Evolutionary conservation across 23 red algal species (phyloP), one percentile per base, ranked within the genome.

Genomic region (Cyanidium caldarium): DNA sequence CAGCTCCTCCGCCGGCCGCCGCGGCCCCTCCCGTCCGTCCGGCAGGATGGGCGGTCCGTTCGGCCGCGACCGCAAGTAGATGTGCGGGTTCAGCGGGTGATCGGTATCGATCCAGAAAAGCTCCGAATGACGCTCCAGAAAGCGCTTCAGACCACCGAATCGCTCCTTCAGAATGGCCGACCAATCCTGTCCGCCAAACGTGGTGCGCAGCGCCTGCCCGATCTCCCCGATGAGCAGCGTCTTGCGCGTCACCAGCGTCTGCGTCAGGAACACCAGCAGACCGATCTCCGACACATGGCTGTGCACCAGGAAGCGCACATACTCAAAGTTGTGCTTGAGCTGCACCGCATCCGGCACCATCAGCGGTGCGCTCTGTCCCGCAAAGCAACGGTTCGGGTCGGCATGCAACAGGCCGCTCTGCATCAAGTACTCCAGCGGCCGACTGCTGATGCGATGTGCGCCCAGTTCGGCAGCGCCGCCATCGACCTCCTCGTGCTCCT

Each of bases 81-180:
- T 69, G 41, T 80, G 77, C 15, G 77, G 77, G 40, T 80, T 80
- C 34, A 80, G 66, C 21, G 77, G 77, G 58, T 80, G 77, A 40
- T 80, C 77, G 2, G 23, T 45, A 20, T 80, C 77, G 2, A 80
- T 65, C n/a, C 37, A 36, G 56, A 80, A 80, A 1, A 80, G 37
- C 16, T 80, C 77, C 1, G 66, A 43, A 42, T 80, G 65, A 10
- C 58, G 37, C 44, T 44, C 35, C 26, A 80, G 65, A n/a, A 80
- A 71, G 0, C 77, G 44, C 38, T 80, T 80, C 36, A 80, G 57
- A 0, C 77, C 77, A 29, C 77, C 77, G 40, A 70, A 70, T 28
- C 77, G 77, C 42, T 44, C 42, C 30, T 70, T 70, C 40, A 80
- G 58, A 1, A 80, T 33, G 37, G 21, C 58, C 67, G 39, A 37